These are phyloP conservation scores for Lycium ferocissimum DNA, from an alignment of 257 asterid species.

Conservation along the genomic window DNA sequence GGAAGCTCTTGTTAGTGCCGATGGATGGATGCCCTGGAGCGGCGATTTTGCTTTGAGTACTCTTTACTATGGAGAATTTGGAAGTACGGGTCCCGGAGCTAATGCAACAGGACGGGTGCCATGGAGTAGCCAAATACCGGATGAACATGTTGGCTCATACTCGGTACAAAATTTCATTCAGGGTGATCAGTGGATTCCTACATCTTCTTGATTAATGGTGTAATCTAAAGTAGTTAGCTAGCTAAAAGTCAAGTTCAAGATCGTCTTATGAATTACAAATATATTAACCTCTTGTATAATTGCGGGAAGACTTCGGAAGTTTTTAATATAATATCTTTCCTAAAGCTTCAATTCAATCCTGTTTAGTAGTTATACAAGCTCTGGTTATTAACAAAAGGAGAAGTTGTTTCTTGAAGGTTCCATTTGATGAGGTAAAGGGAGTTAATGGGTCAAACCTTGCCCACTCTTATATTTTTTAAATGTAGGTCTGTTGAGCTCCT, in stretches of 20 bases:
- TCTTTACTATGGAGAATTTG: no score
- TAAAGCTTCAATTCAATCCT: not conserved
- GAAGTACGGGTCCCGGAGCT: no score
- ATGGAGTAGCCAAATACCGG: no score
- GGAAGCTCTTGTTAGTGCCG: constrained; percentile 22
- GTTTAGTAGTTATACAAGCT: not conserved
- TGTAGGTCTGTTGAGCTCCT: not conserved
- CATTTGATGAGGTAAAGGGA: not conserved
- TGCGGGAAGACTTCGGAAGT: not conserved
- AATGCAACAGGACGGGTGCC: no score
- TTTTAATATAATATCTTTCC: not conserved
- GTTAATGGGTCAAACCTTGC: not conserved
- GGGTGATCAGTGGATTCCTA: no score
- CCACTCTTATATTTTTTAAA: not conserved
- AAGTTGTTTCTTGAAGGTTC: not conserved
- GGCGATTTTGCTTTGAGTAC: no score
- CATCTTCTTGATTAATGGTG: no score
- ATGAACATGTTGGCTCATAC: no score
- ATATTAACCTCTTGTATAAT: not conserved
- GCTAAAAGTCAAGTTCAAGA: not conserved
- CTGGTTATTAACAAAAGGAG: not conserved
- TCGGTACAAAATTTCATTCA: no score
- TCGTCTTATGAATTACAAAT: not conserved
- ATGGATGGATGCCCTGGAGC: no score
- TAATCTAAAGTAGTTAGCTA: not conserved